Percentiles rank a stretch among this genome's conserved stretches.
Conservation (phyloP, 2,329 filamentous ascomycete genomes). For the Botrytis pseudocinerea region DNA sequence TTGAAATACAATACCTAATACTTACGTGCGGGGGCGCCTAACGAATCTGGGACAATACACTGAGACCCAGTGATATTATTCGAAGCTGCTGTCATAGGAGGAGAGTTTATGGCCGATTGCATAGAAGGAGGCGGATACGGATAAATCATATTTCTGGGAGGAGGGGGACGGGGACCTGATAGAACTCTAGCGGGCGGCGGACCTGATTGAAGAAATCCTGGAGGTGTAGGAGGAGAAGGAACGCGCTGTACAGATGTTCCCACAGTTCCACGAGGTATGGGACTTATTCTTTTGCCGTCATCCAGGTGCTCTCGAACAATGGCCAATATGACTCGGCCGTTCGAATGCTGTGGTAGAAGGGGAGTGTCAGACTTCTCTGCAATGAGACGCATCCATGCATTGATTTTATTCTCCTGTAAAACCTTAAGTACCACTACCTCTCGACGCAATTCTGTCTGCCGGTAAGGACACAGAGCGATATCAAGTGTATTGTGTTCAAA, state of each 20-base stretch:
- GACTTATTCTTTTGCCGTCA: slow-evolving; percentile 26
- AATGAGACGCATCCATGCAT: slow-evolving; percentile 31
- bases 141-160: background rate
- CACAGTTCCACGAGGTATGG: background rate
- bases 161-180: background rate
- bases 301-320: slow-evolving; percentile 35
- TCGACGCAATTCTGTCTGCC: slow-evolving; percentile 18
- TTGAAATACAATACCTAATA: no score
- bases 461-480: slow-evolving; percentile 23
- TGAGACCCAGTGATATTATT: no score
- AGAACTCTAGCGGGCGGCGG: background rate
- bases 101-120: background rate
- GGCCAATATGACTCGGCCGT: slow-evolving; percentile 31
- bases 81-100: background rate
- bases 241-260: background rate
- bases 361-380: slow-evolving; percentile 17
- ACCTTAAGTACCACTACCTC: slow-evolving; percentile 36
- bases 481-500: slow-evolving; percentile 28
- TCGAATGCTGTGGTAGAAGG: slow-evolving; percentile 7
- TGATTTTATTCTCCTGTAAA: slow-evolving; percentile 30
- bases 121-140: background rate
- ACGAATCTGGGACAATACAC: no score
- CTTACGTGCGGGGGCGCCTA: no score
- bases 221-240: background rate
- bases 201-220: background rate